Conservation (phyloP, 1,284 basidiomycete genomes). For the Cutaneotrichosporon curvatum region DNA sequence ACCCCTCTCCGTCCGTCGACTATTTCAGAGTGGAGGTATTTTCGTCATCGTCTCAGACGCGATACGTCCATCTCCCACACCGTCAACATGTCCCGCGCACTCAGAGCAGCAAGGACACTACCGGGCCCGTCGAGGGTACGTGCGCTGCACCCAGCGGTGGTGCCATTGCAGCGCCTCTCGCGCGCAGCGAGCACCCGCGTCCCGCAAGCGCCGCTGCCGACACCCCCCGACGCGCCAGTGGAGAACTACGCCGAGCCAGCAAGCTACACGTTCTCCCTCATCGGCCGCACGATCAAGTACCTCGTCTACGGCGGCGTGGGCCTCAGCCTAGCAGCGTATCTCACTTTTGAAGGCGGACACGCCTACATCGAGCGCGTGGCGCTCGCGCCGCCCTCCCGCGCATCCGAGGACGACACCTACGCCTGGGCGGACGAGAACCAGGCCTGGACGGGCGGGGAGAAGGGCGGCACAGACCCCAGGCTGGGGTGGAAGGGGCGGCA, state of each 20-base stretch:
- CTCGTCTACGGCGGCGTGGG: conserved; percentile 35
- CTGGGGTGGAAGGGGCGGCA: conserved; percentile 62
- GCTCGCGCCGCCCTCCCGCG: conserved; percentile 49
- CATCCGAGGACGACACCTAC: conserved; percentile 52
- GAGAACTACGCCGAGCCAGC: conserved; percentile 43
- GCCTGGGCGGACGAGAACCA: conserved; percentile 67
- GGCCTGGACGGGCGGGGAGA: conserved; percentile 62
- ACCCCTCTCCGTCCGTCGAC: not conserved
- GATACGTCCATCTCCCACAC: not conserved
- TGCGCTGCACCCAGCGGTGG: not conserved
- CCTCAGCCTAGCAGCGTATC: conserved; percentile 43
- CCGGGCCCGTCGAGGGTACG: not conserved
- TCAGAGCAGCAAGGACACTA: not conserved
- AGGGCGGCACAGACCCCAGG: conserved; percentile 65
- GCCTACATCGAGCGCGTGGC: conserved; percentile 62
- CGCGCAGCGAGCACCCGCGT: not conserved
- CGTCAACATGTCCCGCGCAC: not conserved
- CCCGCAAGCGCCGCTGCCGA: conserved; percentile 16
- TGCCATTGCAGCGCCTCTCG: not conserved
- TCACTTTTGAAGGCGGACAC: conserved; percentile 55
- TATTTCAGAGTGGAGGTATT: not conserved
- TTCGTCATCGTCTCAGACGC: conserved; percentile 4
- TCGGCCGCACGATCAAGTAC: conserved; percentile 35
- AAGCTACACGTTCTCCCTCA: conserved; percentile 35
- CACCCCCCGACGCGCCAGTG: conserved; percentile 35